Conservation (phyloP, 2,329 filamentous ascomycete species). For the Sporothrix protearum region DNA sequence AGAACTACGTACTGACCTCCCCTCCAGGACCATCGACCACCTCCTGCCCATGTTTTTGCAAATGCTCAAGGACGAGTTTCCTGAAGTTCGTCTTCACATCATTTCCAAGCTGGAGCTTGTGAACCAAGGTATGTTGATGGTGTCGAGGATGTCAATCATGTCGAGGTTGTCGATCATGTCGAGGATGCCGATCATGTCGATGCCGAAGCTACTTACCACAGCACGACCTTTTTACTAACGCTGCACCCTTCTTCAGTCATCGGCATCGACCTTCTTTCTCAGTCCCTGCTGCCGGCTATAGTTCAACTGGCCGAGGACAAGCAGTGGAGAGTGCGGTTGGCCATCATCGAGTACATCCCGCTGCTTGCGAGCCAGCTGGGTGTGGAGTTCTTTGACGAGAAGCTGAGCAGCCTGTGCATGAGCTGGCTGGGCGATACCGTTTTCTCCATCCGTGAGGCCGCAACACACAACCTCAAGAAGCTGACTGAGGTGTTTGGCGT, state of each 20-base stretch:
- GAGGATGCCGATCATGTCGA: too few species aligned
- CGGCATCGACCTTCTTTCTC: conserved; percentile 92
- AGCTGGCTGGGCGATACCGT: conserved; percentile 97
- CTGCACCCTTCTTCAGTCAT: conserved; percentile 62
- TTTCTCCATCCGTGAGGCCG: conserved; percentile 96
- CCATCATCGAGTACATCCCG: conserved; percentile 99
- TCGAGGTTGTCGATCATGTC: too few species aligned
- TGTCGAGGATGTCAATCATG: too few species aligned
- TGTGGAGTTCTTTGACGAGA: conserved; percentile 97
- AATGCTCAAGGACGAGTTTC: conserved; percentile 99
- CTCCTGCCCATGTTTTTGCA: conserved; percentile 97
- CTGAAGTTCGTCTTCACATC: conserved; percentile 95
- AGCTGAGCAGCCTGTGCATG: conserved; percentile 94
- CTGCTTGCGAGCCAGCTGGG: conserved; percentile 92
- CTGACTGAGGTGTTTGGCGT: conserved; percentile 97
- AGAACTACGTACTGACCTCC: background rate
- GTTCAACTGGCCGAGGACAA: conserved; percentile 98
- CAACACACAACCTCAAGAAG: conserved; percentile 96
- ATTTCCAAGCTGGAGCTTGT: conserved; percentile 99
- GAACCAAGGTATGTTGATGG: conserved; percentile 77
- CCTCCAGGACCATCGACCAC: conserved; percentile 82
- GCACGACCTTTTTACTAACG: too few species aligned
- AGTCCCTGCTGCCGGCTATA: conserved; percentile 94
- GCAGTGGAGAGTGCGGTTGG: conserved; percentile 95
- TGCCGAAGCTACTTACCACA: too few species aligned